These are phyloP conservation scores for Cladophialophora yegresii DNA, from an alignment of 2,329 filamentous ascomycete species.

Conservation along the genomic window DNA sequence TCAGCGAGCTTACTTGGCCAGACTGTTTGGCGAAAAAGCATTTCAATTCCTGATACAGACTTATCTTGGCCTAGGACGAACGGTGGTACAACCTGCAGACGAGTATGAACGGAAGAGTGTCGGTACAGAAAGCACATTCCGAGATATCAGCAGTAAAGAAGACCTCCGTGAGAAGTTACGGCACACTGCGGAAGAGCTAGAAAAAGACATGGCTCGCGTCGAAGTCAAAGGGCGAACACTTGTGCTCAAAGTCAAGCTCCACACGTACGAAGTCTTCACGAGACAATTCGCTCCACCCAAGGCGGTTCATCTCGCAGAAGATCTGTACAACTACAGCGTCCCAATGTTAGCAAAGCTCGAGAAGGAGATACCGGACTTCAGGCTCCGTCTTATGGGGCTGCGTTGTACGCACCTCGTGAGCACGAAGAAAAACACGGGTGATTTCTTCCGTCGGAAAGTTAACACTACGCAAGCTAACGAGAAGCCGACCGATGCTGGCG, in stretches of 20 bases:
- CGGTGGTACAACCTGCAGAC: conserved; percentile 79
- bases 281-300: conserved; percentile 75
- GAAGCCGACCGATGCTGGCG: conserved; percentile 47
- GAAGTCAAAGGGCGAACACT: conserved; percentile 88
- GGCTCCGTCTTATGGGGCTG: conserved; percentile 80
- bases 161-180: conserved; percentile 75
- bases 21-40: conserved; percentile 87
- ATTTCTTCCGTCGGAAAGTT: conserved; percentile 68
- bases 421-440: conserved; percentile 76
- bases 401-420: conserved; percentile 84
- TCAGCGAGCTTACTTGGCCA: conserved; percentile 70
- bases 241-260: conserved; percentile 87
- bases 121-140: conserved; percentile 89
- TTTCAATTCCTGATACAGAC: conserved; percentile 82
- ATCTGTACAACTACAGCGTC: conserved; percentile 77
- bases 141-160: conserved; percentile 69
- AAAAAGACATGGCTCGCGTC: conserved; percentile 77
- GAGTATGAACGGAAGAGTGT: conserved; percentile 91
- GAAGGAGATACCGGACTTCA: conserved; percentile 78
- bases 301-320: conserved; percentile 71
- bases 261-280: conserved; percentile 89
- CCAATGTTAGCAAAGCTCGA: conserved; percentile 84
- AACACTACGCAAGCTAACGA: conserved; percentile 26
- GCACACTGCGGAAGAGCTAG: conserved; percentile 79
- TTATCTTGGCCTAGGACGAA: conserved; percentile 83